A percentile compares a stretch with the other conserved stretches of the same genome.
phyloP scores from a whole-genome alignment of 345 rosid species.

The Durio zibethinus region DNA sequence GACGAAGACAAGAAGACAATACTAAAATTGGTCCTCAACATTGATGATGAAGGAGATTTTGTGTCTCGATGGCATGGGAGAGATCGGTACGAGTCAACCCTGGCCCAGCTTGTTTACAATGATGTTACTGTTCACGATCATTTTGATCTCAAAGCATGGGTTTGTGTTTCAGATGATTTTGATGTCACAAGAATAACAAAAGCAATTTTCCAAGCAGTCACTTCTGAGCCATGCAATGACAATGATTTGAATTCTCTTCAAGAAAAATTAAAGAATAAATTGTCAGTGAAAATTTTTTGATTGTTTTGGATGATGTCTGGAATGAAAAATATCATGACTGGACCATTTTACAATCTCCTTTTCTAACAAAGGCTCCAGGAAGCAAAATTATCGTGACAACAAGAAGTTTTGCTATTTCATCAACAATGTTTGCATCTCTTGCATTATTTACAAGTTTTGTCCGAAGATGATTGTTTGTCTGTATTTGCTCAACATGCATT shows the following conservation, averaged over 20 bases:
- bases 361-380: slow-evolving; percentile 1
- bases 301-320: slow-evolving; percentile 18
- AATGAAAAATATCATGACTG: neutral
- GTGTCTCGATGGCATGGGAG: slow-evolving; percentile 21
- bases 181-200: neutral
- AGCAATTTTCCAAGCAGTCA: neutral
- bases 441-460: neutral
- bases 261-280: neutral
- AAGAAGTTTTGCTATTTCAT: neutral
- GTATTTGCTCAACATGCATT: neutral
- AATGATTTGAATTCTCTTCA: neutral
- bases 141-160: slow-evolving; percentile 20
- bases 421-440: neutral
- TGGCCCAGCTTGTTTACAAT: slow-evolving; percentile 1
- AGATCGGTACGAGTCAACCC: slow-evolving; percentile 9
- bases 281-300: neutral
- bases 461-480: neutral
- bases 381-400: slow-evolving; percentile 28
- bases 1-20: slow-evolving; percentile 17
- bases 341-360: neutral
- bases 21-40: neutral
- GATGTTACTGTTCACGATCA: neutral
- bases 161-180: slow-evolving; percentile 23
- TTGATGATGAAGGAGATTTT: neutral
- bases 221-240: neutral